Evolutionary conservation across 192 early-diverging fungal genomes (phyloP), one percentile per base, ranked within the genome.

Genomic region (Paraglomus occultum): DNA sequence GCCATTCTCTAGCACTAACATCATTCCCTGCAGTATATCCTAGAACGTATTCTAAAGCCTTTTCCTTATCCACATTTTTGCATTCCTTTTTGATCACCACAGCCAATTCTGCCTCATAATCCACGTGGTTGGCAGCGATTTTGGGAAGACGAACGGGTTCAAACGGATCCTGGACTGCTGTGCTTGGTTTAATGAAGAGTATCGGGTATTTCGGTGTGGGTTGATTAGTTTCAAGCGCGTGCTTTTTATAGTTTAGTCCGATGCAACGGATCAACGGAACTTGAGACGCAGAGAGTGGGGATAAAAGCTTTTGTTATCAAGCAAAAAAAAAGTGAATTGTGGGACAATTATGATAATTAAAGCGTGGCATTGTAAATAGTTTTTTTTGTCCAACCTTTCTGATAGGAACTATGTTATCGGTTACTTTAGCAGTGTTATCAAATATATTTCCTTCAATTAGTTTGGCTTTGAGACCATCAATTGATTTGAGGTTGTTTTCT

Each of bases 91-190:
- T 84, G 53, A 88, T 86, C 14, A 88, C 83, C 1, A 88, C 81
- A 1, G 82, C 85, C 8, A 88, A 74, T 68, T 88, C 87, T 18
- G 75, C 83, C 76, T 88, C 87, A 73, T 82, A 88, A 60, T 88
- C 87, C 7, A 74, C 71, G 59, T 85, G 83, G 48, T 87, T 80
- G 6, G 75, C 73, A 1, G 76, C 80, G 48, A 83, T 77, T 1
- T 12, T 42, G 8, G 87, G 87, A 14, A 88, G 68, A 3, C 74
- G 73, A 14, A 88, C 79, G 9, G 71, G 48, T 9, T 73, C 75
- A 63, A 75, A 71, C 42, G 84, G 84, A 49, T 76, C 71, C 31
- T 78, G 78, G 52, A 84, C 64, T 11, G 77, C 72, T 14, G 51
- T 49, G 0, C 80, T 51, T 6, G 84, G 82, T 58, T 88, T 88